Evolutionary conservation across 2,329 filamentous ascomycete species (phyloP), one percentile per base, ranked within the genome.

Genomic region (Epichloe hybrida): DNA sequence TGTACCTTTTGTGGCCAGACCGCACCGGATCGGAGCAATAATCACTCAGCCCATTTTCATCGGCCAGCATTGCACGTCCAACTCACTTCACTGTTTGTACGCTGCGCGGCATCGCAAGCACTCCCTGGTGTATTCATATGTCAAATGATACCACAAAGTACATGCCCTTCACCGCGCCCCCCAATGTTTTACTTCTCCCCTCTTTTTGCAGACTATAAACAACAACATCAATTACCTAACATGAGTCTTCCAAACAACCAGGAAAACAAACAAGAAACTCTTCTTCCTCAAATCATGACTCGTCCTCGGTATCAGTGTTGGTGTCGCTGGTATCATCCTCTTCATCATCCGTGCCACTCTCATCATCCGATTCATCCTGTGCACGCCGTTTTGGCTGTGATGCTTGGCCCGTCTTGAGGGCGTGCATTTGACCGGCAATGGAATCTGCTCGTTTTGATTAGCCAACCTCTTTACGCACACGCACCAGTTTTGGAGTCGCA

Each of bases 391-490:
- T 75, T 59, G 79, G 76, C 71, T 80, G 81, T 7, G 77, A 68
- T 39, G 77, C 72, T 36, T 69, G 72, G 34, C 80, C 85, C 12
- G 83, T 84, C 72, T 93, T 94, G 54, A 95, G 79, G 12, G 85
- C 84, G 55, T 83, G 83, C 87, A 95, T 93, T 69, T 95, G 88
- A 54, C 89, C 89, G 46, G 89, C 90, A 58, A 96, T 75, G 2
- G 88, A 89, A 69, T 95, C 88, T 94, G 20, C n/a, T 21, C 20
- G 15, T 13, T 8, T 20, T 21, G 7, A 20, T 53, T 37, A 53
- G 45, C 20, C 8, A 31, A 31, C 27, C 3, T 31, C 8, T 31
- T 31, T 11, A 11, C 8, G 27, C 27, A 31, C 27, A 11, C 8
- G 27, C 27, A 31, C 27, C 27, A 31, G 27, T 11, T 4, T 11